Conservation (phyloP, 176 grass and related monocot species). For the Puya raimondii region DNA sequence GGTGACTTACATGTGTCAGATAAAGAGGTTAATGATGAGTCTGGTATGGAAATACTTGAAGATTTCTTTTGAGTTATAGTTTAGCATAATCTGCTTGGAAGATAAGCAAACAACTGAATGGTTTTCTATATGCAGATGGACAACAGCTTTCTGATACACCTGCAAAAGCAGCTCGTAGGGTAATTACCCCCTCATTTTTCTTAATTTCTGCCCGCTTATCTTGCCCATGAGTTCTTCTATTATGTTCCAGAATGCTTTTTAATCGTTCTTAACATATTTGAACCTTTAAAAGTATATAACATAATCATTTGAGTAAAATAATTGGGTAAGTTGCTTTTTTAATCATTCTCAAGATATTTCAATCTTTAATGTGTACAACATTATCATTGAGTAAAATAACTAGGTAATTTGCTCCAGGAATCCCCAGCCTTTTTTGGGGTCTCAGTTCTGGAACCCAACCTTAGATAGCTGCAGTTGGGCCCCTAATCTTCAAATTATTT, state of each 20-base stretch:
- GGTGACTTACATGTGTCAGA: slow-evolving; percentile 30
- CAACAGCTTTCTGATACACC: slow-evolving; percentile 39
- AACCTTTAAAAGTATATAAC: no score
- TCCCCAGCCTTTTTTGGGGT: no score
- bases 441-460: no score
- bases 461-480: no score
- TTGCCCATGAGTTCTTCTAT: background rate
- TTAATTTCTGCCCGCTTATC: background rate
- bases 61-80: slow-evolving; percentile 16
- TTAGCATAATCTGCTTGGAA: background rate
- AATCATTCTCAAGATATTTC: no score
- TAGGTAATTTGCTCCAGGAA: no score
- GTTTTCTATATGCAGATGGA: slow-evolving; percentile 36
- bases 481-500: no score
- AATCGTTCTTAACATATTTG: no score
- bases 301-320: no score
- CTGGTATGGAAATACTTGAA: slow-evolving; percentile 34
- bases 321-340: no score
- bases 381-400: no score
- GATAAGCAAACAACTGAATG: slow-evolving; percentile 17
- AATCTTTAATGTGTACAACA: no score
- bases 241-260: background rate
- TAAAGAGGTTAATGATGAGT: slow-evolving; percentile 41
- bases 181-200: slow-evolving; percentile 17
- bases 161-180: slow-evolving; percentile 62